Conservation (phyloP, 768 basidiomycete species). For the Phaeotremella skinneri region DNA sequence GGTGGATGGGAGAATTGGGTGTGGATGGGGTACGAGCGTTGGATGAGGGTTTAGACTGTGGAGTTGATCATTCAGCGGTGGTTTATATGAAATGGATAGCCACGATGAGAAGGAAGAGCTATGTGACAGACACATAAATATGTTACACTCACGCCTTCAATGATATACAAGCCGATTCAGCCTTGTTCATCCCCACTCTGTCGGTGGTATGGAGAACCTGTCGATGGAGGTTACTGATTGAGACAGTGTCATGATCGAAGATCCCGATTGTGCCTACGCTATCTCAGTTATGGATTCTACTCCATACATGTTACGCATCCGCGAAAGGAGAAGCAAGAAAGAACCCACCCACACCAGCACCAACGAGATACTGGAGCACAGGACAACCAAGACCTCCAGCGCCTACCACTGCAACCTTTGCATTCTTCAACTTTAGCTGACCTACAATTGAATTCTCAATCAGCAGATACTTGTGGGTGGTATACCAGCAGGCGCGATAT, state of each 20-base stretch:
- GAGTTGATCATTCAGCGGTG: not conserved
- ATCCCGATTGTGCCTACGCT: slow-evolving; percentile 73
- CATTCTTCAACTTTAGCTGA: slow-evolving; percentile 72
- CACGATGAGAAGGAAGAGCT: slow-evolving; percentile 9
- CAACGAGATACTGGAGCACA: slow-evolving; percentile 86
- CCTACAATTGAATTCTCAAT: slow-evolving; percentile 55
- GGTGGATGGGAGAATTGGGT: slow-evolving; percentile 57
- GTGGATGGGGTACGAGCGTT: slow-evolving; percentile 59
- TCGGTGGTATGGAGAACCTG: slow-evolving; percentile 81
- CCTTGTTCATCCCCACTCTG: slow-evolving; percentile 74
- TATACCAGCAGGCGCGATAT: not conserved
- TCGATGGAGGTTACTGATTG: slow-evolving; percentile 83
- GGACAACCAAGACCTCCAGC: slow-evolving; percentile 97
- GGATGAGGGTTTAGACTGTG: slow-evolving; percentile 72
- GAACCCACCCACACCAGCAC: slow-evolving; percentile 82
- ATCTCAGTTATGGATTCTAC: not conserved
- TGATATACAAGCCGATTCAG: slow-evolving; percentile 71
- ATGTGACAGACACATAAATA: not conserved
- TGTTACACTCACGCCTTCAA: slow-evolving; percentile 60
- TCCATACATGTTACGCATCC: not conserved
- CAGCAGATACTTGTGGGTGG: not conserved
- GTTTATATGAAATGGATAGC: no score
- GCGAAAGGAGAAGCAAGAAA: not conserved
- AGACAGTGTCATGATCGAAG: slow-evolving; percentile 83
- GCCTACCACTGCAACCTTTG: slow-evolving; percentile 81